Conservation (phyloP, 305 asterid genomes). For the Euphrasia arctica region DNA sequence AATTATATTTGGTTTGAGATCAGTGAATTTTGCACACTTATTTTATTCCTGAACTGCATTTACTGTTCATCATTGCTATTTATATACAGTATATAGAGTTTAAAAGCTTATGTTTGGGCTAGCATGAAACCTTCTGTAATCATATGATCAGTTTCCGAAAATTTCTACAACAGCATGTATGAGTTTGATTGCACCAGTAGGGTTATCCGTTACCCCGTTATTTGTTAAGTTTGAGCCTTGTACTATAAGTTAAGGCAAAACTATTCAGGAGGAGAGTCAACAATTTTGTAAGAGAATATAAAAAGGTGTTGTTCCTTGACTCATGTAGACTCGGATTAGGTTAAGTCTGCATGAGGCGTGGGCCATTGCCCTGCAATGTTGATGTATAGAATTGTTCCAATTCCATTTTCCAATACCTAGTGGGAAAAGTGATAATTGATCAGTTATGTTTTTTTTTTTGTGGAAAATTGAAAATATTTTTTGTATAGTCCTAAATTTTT, state of each 20-base stretch:
- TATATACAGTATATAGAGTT: background rate
- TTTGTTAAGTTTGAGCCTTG: background rate
- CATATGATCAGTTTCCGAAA: background rate
- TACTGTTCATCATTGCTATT: background rate
- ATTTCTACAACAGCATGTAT: background rate
- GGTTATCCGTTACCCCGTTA: background rate
- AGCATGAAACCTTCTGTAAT: conserved; percentile 8
- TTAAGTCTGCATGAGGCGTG: background rate
- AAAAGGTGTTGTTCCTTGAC: background rate
- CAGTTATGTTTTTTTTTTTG: no score
- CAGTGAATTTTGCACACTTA: background rate
- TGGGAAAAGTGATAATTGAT: background rate
- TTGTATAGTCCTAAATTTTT: background rate
- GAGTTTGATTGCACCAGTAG: conserved; percentile 3
- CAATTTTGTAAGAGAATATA: conserved; percentile 3
- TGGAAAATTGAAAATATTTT: no score
- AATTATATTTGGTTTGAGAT: background rate
- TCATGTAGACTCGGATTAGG: conserved; percentile 1
- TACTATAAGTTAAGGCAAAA: background rate
- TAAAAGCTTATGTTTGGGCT: background rate
- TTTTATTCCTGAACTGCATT: background rate
- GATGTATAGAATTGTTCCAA: background rate
- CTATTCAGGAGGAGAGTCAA: background rate
- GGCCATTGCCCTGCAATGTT: conserved; percentile 1
- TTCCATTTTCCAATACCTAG: background rate